Base-by-base conservation (phyloP, 1,139 yeast genomes). In the Saccharomyces hybrid region DNA sequence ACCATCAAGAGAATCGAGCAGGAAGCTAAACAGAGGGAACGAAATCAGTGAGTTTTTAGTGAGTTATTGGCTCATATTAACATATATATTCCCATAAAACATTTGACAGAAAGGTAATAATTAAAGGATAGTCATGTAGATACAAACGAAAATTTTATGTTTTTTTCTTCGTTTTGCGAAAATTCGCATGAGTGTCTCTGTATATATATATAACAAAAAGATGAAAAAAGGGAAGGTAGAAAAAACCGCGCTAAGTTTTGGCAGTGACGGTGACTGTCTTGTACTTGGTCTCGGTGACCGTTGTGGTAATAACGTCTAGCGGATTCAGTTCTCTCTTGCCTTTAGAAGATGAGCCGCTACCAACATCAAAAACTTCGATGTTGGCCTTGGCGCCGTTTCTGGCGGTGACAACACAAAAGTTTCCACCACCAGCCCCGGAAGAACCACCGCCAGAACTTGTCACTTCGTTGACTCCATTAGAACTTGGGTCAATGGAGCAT, bases 371-470 rank as follows among this genome's bases (percentile, higher is more conserved):
- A 6, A 88, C 85, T 69, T 87, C 95, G 64, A 89, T 82, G 56
- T 75, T 79, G 47, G 95, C 95, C 56, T 76, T 76, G 46, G 86
- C 76, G 54, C 81, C 78, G 61, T 82, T 78, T 52, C 74, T 72
- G 44, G 88, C 96, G 46, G 96, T 88, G 51, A 88, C 88, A 53
- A 88, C 86, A 77, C 97, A 89, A 79, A 80, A 88, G 23, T 79
- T 75, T 50, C 86, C 95, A 60, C 84, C 87, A 48, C 85, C 87
- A 54, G 84, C 82, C 52, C 83, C 82, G 49, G 70, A 64, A 26
- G 75, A 52, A 31, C 58, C 48, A 34, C 69, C 63, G 11, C 64
- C 58, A 27, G 73, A 67, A 44, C 48, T 23, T 16, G 72, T 68
- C 54, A 85, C 82, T 53, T 76, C 77, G 70, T 85, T 84, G 65